phyloP scores from a whole-genome alignment of 306 rosid genomes.

The Casuarina glauca region DNA sequence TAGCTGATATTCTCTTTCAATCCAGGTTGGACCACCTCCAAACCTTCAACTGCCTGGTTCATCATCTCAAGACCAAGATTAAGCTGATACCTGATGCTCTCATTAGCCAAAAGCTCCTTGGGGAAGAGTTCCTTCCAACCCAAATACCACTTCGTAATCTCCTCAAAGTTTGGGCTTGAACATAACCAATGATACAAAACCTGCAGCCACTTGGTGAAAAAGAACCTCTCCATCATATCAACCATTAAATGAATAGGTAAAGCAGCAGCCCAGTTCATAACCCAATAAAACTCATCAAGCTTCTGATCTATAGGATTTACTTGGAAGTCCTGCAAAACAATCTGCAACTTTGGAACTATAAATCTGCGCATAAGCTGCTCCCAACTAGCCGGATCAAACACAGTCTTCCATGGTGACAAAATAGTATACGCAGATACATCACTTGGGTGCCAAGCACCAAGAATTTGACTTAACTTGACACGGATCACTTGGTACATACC shows the following conservation, averaged over 20 bases:
- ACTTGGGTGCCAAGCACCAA: constrained; percentile 95
- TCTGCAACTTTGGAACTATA: constrained; percentile 85
- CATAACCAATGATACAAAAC: constrained; percentile 83
- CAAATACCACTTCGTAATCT: constrained; percentile 79
- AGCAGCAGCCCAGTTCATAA: constrained; percentile 79
- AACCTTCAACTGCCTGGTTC: constrained; percentile 83
- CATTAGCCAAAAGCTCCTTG: constrained; percentile 77
- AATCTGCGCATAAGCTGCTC: constrained; percentile 84
- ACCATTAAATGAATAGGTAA: constrained; percentile 85
- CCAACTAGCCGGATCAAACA: constrained; percentile 86
- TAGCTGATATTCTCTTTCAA: constrained; percentile 78
- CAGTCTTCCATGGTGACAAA: constrained; percentile 84
- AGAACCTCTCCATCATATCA: constrained; percentile 74
- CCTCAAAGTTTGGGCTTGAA: constrained; percentile 80
- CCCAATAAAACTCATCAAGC: constrained; percentile 88
- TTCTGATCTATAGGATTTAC: constrained; percentile 83
- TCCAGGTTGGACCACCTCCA: constrained; percentile 92
- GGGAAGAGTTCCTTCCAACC: constrained; percentile 94
- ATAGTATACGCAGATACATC: constrained; percentile 81
- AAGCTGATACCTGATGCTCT: constrained; percentile 68
- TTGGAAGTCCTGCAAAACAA: constrained; percentile 85
- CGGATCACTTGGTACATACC: constrained; percentile 73
- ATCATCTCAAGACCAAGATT: constrained; percentile 88
- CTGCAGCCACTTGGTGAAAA: constrained; percentile 87
- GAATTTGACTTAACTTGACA: constrained; percentile 75